Base-by-base conservation (phyloP, 257 asterid genomes). In the Echium plantagineum region DNA sequence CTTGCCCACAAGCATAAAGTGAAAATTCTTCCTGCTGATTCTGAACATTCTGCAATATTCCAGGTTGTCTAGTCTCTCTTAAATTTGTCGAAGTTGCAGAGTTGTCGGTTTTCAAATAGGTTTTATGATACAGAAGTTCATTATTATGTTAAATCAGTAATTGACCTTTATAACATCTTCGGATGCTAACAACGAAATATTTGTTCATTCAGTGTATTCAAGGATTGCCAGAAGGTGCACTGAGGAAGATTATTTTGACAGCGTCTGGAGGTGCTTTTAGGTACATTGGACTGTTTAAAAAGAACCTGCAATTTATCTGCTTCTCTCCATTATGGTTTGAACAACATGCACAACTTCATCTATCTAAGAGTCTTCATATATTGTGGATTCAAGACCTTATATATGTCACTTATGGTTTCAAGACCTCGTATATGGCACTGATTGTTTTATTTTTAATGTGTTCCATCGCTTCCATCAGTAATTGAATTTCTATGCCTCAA, bases 181-280 rank as follows among this genome's bases (percentile, higher is more conserved):
- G 31, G 31, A 10, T 54, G 59, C 74, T 70, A 63, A 75, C 61
- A 71, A 51, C n/a, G 46, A n/a, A 46, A 26, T 17, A 30, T 61
- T 65, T 72, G 31, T 49, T 68, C 32, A 51, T 76, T 22, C 85
- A 93, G 96, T 93, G 99, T 65, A 93, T 93, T 58, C 99, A 93
- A 86, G 99, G 99, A 73, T 78, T 89, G 83, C 94, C 99, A 0
- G 96, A 86, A 74, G 96, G 85, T 77, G 96, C 97, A 59, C 87
- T 93, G 61, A 81, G 99, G 77, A 96, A 95, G 59, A 81, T 86
- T 64, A 86, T 93, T 72, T 72, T 93, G 83, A 93, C 99, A 59
- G 99, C 99, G 58, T 93, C 99, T 2, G 99, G 97, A 0, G 99
- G 99, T 19, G 81, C 99, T 71, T 93, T 93, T 80, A 84, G 97